Percentiles rank a stretch among this genome's conserved stretches.
Evolutionary conservation across 768 basidiomycete genomes (phyloP).

Genomic region (Boletus edulis): DNA sequence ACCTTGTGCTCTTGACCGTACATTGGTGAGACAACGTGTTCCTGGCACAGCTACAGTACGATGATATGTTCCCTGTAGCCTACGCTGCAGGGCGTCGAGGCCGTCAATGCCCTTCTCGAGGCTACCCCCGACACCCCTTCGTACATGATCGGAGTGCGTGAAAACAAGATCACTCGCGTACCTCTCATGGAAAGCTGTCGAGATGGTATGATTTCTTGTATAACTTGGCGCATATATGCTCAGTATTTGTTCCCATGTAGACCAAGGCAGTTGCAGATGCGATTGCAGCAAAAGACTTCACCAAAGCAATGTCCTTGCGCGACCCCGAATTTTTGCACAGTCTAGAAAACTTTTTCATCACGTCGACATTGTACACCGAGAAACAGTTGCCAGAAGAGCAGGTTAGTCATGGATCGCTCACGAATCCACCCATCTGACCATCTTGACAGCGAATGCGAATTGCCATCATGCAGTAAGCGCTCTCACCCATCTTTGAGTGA

Average conservation of each 20-base stretch:
- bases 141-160: constrained; percentile 94
- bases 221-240: constrained; percentile 1
- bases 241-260: constrained; percentile 36
- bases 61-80: constrained; percentile 51
- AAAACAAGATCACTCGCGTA: constrained; percentile 93
- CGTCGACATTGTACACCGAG: constrained; percentile 58
- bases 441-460: constrained; percentile 64
- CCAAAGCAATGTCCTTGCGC: constrained; percentile 80
- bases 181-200: constrained; percentile 92
- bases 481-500: background rate
- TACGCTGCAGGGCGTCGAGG: constrained; percentile 94
- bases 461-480: constrained; percentile 78
- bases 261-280: constrained; percentile 85
- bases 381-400: constrained; percentile 49
- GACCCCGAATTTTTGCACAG: constrained; percentile 90
- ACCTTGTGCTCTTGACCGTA: constrained; percentile 91
- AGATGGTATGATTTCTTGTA: constrained; percentile 50
- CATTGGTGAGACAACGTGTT: constrained; percentile 57
- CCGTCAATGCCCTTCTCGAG: constrained; percentile 83
- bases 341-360: constrained; percentile 79
- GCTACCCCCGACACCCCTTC: constrained; percentile 89
- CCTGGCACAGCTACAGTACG: background rate
- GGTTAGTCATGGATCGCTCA: constrained; percentile 28
- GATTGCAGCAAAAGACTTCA: constrained; percentile 80
- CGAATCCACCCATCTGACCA: constrained; percentile 8